phyloP scores from a whole-genome alignment of 495 filamentous ascomycete genomes.

The Aspergillus avenaceus region DNA sequence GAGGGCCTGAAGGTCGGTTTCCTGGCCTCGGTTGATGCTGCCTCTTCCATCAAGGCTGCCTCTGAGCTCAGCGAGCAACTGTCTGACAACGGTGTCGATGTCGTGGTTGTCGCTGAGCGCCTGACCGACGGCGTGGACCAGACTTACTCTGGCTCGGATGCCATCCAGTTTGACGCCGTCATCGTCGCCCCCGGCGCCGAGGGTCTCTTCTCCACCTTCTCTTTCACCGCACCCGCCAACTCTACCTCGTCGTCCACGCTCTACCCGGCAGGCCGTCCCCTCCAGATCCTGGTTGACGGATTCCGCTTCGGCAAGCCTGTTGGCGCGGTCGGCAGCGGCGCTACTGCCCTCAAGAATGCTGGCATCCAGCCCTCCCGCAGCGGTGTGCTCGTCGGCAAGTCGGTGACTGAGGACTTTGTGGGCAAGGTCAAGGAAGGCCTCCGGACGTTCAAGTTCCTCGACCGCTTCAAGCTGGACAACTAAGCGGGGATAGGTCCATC shows the following conservation, averaged over 20 bases:
- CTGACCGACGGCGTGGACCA: slow-evolving; percentile 55
- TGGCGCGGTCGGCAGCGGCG: slow-evolving; percentile 51
- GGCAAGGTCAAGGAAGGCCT: slow-evolving; percentile 54
- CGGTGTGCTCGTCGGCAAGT: slow-evolving; percentile 49
- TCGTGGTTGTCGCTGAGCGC: slow-evolving; percentile 60
- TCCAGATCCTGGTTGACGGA: slow-evolving; percentile 61
- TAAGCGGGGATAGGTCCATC: slow-evolving; percentile 4
- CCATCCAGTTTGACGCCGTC: slow-evolving; percentile 67
- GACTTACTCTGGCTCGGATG: slow-evolving; percentile 69
- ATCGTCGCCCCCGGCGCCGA: slow-evolving; percentile 57
- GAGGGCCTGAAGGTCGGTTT: slow-evolving; percentile 66
- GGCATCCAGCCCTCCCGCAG: slow-evolving; percentile 31
- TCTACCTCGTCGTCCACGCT: slow-evolving; percentile 41
- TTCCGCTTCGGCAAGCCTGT: slow-evolving; percentile 74
- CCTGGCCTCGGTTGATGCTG: slow-evolving; percentile 46
- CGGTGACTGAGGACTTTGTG: slow-evolving; percentile 34
- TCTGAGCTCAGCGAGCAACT: slow-evolving; percentile 44
- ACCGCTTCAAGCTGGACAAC: slow-evolving; percentile 35
- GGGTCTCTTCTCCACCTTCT: slow-evolving; percentile 41
- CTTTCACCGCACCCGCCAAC: slow-evolving; percentile 17
- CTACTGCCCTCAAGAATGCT: slow-evolving; percentile 37
- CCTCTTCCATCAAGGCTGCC: slow-evolving; percentile 43
- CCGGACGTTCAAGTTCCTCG: slow-evolving; percentile 61
- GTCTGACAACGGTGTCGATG: slow-evolving; percentile 43
- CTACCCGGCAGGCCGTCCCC: slow-evolving; percentile 59